Evolutionary conservation across 345 rosid genomes (phyloP), one percentile per base, ranked within the genome.

Genomic region (Triadica sebifera): DNA sequence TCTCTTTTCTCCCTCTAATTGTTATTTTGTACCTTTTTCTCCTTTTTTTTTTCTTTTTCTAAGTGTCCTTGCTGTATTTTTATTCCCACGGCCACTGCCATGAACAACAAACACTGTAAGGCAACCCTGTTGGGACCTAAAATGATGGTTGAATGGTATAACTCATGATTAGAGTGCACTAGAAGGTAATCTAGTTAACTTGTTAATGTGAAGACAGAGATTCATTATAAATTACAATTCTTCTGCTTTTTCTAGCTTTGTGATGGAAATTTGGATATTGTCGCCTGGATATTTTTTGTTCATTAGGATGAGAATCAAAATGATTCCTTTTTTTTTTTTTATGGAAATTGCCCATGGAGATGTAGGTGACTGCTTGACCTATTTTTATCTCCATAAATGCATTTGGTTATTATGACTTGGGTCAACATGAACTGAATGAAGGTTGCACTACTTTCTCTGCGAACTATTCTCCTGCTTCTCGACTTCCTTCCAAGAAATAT

Each of bases 401-500:
- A 24, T 43, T n/a, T n/a, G 41, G 24, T 57, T 38, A n/a, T 67
- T 15, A 3, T 50, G 38, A 29, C 13, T n/a, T n/a, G 3, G 47
- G n/a, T 1, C 17, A 69, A 49, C 24, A 29, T 70, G 38, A 56
- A 13, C 45, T 47, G 7, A 16, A 19, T 45, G 17, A 13, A 29
- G 56, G 24, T 47, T 58, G 58, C 57, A 39, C 73, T 62, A 22
- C 69, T 69, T 1, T 39, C 67, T 61, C 70, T 20, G 13, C 38
- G 65, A 22, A 43, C 50, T 70, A 46, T 60, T 29, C 10, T 34
- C 52, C 16, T 53, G 12, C 53, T 69, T 4, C 37, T 63, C n/a
- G n/a, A n/a, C n/a, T 49, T 61, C 55, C 25, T 71, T 70, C 25
- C 70, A 45, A 62, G 53, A 49, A 74, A 11, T 39, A 56, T 24